Conservation (phyloP, 2,329 filamentous ascomycete genomes). For the Aspergillus viridinutans region DNA sequence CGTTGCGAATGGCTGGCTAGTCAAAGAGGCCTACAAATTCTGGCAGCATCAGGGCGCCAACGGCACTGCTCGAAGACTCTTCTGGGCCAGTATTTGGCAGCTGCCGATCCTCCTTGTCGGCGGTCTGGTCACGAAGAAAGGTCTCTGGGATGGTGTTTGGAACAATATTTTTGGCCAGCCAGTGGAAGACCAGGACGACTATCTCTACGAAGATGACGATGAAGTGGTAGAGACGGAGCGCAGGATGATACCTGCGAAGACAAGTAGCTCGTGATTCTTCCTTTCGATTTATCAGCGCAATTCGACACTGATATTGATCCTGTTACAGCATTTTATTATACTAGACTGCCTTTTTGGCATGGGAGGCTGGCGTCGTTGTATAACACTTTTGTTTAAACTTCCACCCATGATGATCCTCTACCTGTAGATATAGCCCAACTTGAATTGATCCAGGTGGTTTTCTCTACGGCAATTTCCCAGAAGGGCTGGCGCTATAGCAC, state of each 20-base stretch:
- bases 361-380: not conserved
- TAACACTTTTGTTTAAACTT: not conserved
- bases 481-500: too few species aligned
- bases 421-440: not conserved
- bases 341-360: not conserved
- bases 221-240: slow-evolving; percentile 12
- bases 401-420: not conserved
- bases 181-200: slow-evolving; percentile 52
- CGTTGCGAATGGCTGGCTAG: slow-evolving; percentile 81
- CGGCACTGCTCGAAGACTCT: slow-evolving; percentile 76
- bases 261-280: not conserved
- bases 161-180: slow-evolving; percentile 58
- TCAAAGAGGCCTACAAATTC: slow-evolving; percentile 73
- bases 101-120: slow-evolving; percentile 84
- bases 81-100: slow-evolving; percentile 98
- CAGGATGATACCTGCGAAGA: not conserved
- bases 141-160: slow-evolving; percentile 82
- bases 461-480: not conserved
- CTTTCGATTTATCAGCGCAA: not conserved
- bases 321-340: not conserved
- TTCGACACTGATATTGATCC: not conserved
- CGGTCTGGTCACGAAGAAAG: slow-evolving; percentile 89
- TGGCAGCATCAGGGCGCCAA: slow-evolving; percentile 73
- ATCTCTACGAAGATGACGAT: slow-evolving; percentile 53
- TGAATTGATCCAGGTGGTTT: not conserved